A percentile compares a stretch with the other conserved stretches of the same genome.
These are phyloP conservation scores for Tetradesmus obliquus DNA, from an alignment of 139 green algal genomes.

Conservation along the genomic window DNA sequence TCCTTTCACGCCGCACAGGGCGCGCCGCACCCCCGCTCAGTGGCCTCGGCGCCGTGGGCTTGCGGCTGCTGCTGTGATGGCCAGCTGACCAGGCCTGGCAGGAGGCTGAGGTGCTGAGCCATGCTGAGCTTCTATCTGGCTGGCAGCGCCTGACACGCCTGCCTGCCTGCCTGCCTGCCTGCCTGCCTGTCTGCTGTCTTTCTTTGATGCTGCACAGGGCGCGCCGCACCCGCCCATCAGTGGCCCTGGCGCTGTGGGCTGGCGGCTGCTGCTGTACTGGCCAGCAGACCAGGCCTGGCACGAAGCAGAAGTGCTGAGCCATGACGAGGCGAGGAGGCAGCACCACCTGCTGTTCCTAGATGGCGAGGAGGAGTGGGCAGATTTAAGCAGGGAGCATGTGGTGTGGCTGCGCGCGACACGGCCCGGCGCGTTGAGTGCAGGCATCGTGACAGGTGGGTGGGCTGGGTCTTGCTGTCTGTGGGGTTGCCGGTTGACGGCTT, in stretches of 20 bases:
- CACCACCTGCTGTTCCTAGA: conserved; percentile 74
- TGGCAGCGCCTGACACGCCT: not conserved
- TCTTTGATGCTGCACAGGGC: not conserved
- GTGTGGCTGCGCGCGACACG: conserved; percentile 47
- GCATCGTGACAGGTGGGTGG: conserved; percentile 28
- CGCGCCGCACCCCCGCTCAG: conserved; percentile 23
- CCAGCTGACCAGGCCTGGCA: conserved; percentile 52
- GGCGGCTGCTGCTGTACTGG: conserved; percentile 64
- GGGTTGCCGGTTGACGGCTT: not conserved
- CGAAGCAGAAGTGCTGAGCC: conserved; percentile 61
- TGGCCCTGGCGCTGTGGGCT: conserved; percentile 42
- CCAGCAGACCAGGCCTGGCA: conserved; percentile 52
- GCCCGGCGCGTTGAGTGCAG: not conserved
- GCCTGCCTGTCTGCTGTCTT: no score
- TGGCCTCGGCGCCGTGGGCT: conserved; percentile 41
- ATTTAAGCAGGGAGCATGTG: conserved; percentile 65
- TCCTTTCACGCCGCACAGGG: not conserved
- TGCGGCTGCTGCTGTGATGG: conserved; percentile 63
- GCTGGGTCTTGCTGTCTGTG: not conserved
- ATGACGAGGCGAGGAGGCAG: conserved; percentile 46
- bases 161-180: not conserved
- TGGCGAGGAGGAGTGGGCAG: conserved; percentile 82
- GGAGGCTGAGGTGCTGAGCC: conserved; percentile 62
- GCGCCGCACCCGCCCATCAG: conserved; percentile 25
- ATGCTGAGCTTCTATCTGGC: conserved; percentile 39